Base-by-base conservation (phyloP, 768 basidiomycete genomes). In the Tulasnella sp. region DNA sequence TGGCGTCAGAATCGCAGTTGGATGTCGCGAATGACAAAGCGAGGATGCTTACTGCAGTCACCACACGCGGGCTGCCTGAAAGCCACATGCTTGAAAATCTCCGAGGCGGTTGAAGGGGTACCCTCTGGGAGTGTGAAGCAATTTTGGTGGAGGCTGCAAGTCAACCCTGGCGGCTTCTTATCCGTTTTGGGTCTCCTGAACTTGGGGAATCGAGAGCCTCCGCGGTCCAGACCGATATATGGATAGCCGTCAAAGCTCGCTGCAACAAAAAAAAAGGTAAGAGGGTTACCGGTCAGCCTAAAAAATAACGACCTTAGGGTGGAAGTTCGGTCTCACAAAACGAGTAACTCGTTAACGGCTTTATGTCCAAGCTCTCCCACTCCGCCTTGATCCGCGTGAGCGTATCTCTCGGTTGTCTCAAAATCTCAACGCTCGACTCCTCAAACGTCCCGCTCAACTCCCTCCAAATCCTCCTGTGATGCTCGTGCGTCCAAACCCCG, bases 211-310 rank as follows among this genome's bases (percentile, higher is more conserved):
- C 40, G 39, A 49, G 5, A 2, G 3, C 70, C 70, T 0, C 5
- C 6, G 34, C n/a, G 11, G 25, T 38, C 71, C 34, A 79, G 52
- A 31, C 36, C 76, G 49, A 79, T 67, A 70, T 77, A 80, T 14
- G 81, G 79, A 76, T 80, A 81, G 0, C 81, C 81, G 45, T 82
- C 81, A 1, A 38, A 42, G 9, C 78, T 78, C 15, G 80, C 79
- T 79, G 70, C 7, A 49, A 19, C 64, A 14, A 42, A 3, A 37
- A 17, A 31, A 58, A 64, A 75, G 36, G 15, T 22, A 8, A 72
- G 1, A 29, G 15, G 19, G 15, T 17, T 68, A n/a, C 2, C 42
- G 31, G 69, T 71, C 38, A 71, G 40, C 19, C 36, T 15, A 49
- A 25, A 70, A 9, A 1, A 38, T 38, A 22, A 22, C 0, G 19